Conservation (phyloP, 495 filamentous ascomycete species). For the Aspergillus bridgeri region DNA sequence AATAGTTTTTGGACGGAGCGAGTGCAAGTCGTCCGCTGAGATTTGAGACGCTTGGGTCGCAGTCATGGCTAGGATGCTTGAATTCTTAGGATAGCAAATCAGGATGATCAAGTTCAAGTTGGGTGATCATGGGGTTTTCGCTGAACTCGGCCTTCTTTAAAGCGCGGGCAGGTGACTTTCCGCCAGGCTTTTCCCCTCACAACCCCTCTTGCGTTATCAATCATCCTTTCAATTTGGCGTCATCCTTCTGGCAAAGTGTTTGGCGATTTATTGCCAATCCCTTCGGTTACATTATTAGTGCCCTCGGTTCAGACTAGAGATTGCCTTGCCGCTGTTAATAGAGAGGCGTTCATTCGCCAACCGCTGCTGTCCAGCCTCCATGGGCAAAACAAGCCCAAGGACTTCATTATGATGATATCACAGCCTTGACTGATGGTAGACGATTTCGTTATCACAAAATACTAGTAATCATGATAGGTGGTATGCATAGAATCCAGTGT, state of each 20-base stretch:
- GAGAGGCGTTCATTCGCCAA: neutral
- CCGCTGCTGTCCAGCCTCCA: neutral
- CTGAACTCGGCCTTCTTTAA: neutral
- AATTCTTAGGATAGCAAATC: neutral
- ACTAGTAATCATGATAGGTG: neutral
- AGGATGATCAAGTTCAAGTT: neutral
- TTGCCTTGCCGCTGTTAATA: neutral
- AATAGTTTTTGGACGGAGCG: constrained; percentile 19
- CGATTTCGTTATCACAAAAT: neutral
- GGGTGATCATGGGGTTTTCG: neutral
- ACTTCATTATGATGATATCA: neutral
- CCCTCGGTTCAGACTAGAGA: neutral
- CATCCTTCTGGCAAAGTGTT: neutral
- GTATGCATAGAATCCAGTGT: neutral
- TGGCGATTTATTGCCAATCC: too few relatives aligned
- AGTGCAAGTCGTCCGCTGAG: constrained; percentile 19
- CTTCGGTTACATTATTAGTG: neutral
- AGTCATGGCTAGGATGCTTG: neutral
- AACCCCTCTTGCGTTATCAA: neutral
- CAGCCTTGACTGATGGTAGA: too few relatives aligned
- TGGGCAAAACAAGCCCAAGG: neutral
- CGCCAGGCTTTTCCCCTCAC: neutral
- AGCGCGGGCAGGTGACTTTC: neutral
- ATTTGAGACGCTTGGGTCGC: neutral
- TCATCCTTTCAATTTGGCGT: neutral